A percentile compares a stretch with the other conserved stretches of the same genome.
Evolutionary conservation across 2,329 filamentous ascomycete species (phyloP).

Genomic region (Cladosporium colombiae): DNA sequence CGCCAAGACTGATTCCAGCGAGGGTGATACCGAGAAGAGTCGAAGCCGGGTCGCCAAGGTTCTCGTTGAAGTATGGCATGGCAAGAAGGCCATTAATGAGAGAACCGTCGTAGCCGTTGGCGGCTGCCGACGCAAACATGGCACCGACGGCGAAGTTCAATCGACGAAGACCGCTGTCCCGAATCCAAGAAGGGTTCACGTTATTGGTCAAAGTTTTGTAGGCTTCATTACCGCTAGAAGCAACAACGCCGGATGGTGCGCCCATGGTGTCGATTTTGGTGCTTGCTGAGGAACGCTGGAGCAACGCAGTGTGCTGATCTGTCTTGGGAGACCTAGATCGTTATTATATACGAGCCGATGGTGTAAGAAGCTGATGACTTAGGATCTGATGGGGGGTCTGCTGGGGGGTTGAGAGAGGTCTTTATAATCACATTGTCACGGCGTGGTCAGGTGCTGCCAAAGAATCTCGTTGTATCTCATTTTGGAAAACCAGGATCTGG

Average conservation of each 20-base stretch:
- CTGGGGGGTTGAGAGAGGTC: not conserved
- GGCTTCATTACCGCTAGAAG: slow-evolving; percentile 22
- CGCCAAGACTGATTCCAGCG: slow-evolving; percentile 32
- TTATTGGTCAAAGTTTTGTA: slow-evolving; percentile 26
- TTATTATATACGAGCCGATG: not conserved
- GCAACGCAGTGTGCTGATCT: not conserved
- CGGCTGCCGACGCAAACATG: slow-evolving; percentile 29
- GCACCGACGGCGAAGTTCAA: slow-evolving; percentile 26
- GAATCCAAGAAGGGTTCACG: slow-evolving; percentile 23
- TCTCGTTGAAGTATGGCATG: slow-evolving; percentile 29
- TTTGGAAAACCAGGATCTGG: not conserved
- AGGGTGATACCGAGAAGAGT: slow-evolving; percentile 33
- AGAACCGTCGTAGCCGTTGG: slow-evolving; percentile 35
- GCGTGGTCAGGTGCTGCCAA: not conserved
- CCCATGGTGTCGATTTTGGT: slow-evolving; percentile 11
- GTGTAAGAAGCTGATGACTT: not conserved
- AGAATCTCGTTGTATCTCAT: not conserved
- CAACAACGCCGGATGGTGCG: slow-evolving; percentile 19
- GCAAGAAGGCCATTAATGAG: slow-evolving; percentile 36
- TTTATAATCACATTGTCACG: slow-evolving; percentile 1
- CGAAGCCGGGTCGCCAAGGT: slow-evolving; percentile 31
- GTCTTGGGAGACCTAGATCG: not conserved
- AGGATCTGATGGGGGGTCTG: not conserved
- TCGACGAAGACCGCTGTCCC: slow-evolving; percentile 24
- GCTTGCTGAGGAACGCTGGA: not conserved